phyloP scores from a whole-genome alignment of 805 yeast species.

The Monosporozyma unispora region DNA sequence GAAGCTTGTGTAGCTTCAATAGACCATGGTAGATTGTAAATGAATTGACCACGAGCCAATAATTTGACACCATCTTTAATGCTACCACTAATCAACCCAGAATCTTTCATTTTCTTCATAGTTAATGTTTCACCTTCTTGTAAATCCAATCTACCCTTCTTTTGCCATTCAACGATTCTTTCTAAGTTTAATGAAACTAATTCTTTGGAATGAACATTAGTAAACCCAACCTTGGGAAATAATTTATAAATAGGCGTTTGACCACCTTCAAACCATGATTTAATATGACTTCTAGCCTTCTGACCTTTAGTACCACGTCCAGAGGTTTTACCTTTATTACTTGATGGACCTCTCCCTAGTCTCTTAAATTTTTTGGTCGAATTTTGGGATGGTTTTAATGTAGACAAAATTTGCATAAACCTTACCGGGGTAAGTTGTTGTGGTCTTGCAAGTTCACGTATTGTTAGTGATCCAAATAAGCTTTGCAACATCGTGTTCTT shows the following conservation, averaged over 20 bases:
- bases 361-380: slow-evolving; percentile 57
- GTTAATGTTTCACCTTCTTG: slow-evolving; percentile 54
- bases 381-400: slow-evolving; percentile 49
- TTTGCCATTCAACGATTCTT: slow-evolving; percentile 62
- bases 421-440: not conserved
- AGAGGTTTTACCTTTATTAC: slow-evolving; percentile 87
- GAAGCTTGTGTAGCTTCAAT: slow-evolving; percentile 84
- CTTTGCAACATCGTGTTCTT: not conserved
- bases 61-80: slow-evolving; percentile 75
- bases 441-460: not conserved
- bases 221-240: slow-evolving; percentile 85
- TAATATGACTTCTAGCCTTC: slow-evolving; percentile 86
- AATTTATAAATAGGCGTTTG: slow-evolving; percentile 85
- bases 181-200: slow-evolving; percentile 55
- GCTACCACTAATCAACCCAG: slow-evolving; percentile 64
- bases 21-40: slow-evolving; percentile 49
- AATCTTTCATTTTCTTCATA: slow-evolving; percentile 66
- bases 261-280: slow-evolving; percentile 97
- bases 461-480: not conserved
- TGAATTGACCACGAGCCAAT: slow-evolving; percentile 54
- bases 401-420: slow-evolving; percentile 35
- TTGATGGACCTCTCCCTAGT: slow-evolving; percentile 93
- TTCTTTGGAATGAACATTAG: slow-evolving; percentile 47
- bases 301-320: slow-evolving; percentile 99
- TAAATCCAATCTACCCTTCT: slow-evolving; percentile 53